A percentile compares a stretch with the other conserved stretches of the same genome.
Evolutionary conservation across 371 early-diverging fungal species (phyloP).

Genomic region (Gilbertella persicaria): DNA sequence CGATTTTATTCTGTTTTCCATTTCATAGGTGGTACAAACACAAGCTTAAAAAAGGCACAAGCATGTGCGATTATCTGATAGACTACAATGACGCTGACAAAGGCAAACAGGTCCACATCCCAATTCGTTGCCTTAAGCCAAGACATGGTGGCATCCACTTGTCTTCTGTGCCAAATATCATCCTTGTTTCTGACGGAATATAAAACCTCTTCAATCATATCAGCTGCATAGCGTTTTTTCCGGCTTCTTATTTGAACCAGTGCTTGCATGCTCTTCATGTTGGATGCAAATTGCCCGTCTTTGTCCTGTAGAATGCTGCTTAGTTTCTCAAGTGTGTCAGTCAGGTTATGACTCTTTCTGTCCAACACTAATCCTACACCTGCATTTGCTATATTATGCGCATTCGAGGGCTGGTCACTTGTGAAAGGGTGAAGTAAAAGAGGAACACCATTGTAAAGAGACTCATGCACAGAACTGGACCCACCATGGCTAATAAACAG

Average conservation of each 20-base stretch:
- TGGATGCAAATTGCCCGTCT: constrained; percentile 6
- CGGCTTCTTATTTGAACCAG: constrained; percentile 26
- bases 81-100: background rate
- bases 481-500: constrained; percentile 51
- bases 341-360: background rate
- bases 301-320: constrained; percentile 1
- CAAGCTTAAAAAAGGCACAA: background rate
- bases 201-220: constrained; percentile 36
- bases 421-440: constrained; percentile 36
- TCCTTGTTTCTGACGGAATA: background rate
- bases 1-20: constrained; percentile 4
- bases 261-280: constrained; percentile 17
- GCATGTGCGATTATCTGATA: background rate
- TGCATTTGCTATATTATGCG: constrained; percentile 8
- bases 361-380: constrained; percentile 9
- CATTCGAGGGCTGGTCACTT: constrained; percentile 40
- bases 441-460: constrained; percentile 29
- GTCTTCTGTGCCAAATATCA: constrained; percentile 11
- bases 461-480: constrained; percentile 35
- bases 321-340: constrained; percentile 9
- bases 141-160: background rate
- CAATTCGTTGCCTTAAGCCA: constrained; percentile 12
- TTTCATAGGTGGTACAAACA: constrained; percentile 11
- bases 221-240: constrained; percentile 21
- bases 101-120: constrained; percentile 7